A percentile compares a stretch with the other conserved stretches of the same genome.
Evolutionary conservation across 352 stramenopile genomes (phyloP).

Genomic region (Phytophthora nicotianae): DNA sequence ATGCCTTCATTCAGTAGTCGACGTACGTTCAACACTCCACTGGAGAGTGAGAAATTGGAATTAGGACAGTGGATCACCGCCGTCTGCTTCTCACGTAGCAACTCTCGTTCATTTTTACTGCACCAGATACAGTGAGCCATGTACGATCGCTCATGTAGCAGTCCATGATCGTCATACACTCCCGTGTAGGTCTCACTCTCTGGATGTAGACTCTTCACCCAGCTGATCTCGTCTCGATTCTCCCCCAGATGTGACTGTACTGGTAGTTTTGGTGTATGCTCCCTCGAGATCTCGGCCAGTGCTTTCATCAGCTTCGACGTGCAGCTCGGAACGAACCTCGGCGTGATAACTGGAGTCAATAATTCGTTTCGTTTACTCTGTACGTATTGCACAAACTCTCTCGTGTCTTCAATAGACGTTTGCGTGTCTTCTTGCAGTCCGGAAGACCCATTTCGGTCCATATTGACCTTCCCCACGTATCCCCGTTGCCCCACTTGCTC

Average conservation of each 20-base stretch:
- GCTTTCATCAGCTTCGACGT: conserved; percentile 84
- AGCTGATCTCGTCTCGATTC: conserved; percentile 70
- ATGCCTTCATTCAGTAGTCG: conserved; percentile 71
- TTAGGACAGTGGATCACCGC: conserved; percentile 95
- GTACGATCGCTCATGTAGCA: conserved; percentile 90
- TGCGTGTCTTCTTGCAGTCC: conserved; percentile 89
- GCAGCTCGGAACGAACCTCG: conserved; percentile 91
- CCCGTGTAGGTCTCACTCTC: conserved; percentile 81
- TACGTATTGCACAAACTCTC: conserved; percentile 87
- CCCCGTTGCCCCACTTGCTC: conserved; percentile 87
- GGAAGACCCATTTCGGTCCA: conserved; percentile 92
- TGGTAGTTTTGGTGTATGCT: conserved; percentile 69
- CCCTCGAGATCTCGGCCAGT: conserved; percentile 80
- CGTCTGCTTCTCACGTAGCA: conserved; percentile 66
- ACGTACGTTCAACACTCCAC: conserved; percentile 84
- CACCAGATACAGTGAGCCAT: conserved; percentile 96
- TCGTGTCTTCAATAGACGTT: conserved; percentile 81
- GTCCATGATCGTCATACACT: conserved; percentile 82
- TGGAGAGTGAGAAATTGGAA: conserved; percentile 95
- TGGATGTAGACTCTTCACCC: conserved; percentile 68
- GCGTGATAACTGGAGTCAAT: conserved; percentile 92
- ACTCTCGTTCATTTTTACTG: conserved; percentile 63
- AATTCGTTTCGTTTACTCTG: conserved; percentile 71
- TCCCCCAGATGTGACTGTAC: conserved; percentile 94
- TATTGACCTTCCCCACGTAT: conserved; percentile 95